Percentiles rank a stretch among this genome's conserved stretches.
phyloP scores from a whole-genome alignment of 2,329 filamentous ascomycete genomes.

The Fusarium sp. region DNA sequence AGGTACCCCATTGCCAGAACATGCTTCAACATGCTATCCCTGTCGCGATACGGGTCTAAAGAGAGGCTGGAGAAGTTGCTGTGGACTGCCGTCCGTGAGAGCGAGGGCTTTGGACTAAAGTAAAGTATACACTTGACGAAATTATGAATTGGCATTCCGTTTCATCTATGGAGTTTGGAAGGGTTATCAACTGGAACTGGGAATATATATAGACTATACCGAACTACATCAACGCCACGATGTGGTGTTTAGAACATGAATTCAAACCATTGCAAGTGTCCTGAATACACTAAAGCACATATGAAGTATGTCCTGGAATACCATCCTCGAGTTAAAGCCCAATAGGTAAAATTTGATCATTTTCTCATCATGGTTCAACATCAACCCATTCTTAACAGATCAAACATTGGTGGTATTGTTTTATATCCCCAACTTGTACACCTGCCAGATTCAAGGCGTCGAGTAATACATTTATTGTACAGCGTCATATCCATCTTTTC shows the following conservation, averaged over 20 bases:
- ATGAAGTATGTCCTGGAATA: not conserved
- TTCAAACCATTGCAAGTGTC: not conserved
- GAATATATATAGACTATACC: conserved; percentile 28
- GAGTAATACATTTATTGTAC: conserved; percentile 47
- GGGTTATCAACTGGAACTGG: not conserved
- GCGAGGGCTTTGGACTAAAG: conserved; percentile 91
- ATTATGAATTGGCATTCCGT: conserved; percentile 29
- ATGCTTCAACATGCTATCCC: conserved; percentile 84
- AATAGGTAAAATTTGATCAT: not conserved
- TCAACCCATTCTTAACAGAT: not conserved
- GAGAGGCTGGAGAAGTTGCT: conserved; percentile 74
- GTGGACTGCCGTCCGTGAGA: conserved; percentile 87
- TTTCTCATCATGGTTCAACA: not conserved
- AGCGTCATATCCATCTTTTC: conserved; percentile 26
- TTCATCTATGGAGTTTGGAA: conserved; percentile 34
- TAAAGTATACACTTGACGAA: conserved; percentile 50
- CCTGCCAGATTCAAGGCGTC: conserved; percentile 36
- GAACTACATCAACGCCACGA: conserved; percentile 1
- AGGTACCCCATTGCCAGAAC: conserved; percentile 87
- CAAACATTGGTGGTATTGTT: conserved; percentile 28
- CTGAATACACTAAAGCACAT: not conserved
- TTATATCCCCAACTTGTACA: conserved; percentile 43
- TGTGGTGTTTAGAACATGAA: conserved; percentile 8
- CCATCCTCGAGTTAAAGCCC: not conserved
- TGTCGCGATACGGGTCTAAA: conserved; percentile 74